Evolutionary conservation across 768 basidiomycete genomes (phyloP), one percentile per base, ranked within the genome.

Genomic region (Mycena maculata): DNA sequence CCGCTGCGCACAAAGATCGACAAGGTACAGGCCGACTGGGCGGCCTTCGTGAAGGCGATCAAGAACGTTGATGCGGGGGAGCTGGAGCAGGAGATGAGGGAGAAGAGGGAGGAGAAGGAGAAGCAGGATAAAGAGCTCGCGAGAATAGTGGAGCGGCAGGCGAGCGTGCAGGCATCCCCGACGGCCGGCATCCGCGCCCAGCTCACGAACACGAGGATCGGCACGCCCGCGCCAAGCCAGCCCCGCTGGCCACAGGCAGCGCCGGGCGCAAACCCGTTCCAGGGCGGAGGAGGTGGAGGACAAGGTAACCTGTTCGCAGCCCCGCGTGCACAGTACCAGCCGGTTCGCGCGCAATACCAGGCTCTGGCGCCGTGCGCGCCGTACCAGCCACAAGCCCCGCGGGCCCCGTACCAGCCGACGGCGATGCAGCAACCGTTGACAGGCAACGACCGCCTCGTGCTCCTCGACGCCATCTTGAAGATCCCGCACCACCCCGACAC

Each of bases 121-220:
- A 4, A 47, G 31, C 44, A 22, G 6, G 45, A 59, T 9, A 36
- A n/a, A n/a, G n/a, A 25, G 15, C 9, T 55, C 23, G 33, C 50
- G 16, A 45, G 9, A 52, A 1, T 63, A 42, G 11, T 55, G 42
- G 28, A 41, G n/a, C 36, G 12, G 49, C 39, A 10, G 1, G 7
- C 38, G 30, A 39, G 5, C 3, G 13, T 20, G 41, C 58, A 52
- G 27, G 44, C 42, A 1, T 63, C 53, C 2, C 61, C 53, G 13
- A 63, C 61, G 7, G 53, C 52, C 2, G 61, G 60, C 41, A 62
- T 62, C 7, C 41, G 52, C n/a, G 41, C 39, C 16, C 60, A 62
- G 23, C 60, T 62, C 52, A 36, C 60, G 28, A 62, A 54, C 50
- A 5, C 60, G 28, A 50, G 49, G 49, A 41, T 52, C 49, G 18